Evolutionary conservation across 1,284 basidiomycete species (phyloP).

Genomic region (Tremellales sp.): DNA sequence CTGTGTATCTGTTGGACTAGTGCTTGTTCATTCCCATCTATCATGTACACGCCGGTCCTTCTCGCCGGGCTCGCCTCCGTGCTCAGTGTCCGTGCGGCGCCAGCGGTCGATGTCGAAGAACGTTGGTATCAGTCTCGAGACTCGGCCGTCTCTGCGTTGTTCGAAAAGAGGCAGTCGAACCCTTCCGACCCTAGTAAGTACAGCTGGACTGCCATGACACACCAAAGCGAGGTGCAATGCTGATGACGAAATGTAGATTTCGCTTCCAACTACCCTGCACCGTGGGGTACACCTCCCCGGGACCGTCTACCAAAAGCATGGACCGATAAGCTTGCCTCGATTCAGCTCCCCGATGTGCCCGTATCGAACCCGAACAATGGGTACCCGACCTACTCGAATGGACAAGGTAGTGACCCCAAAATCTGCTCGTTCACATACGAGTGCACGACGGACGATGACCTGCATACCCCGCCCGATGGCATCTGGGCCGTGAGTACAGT

Average conservation of each 20-base stretch:
- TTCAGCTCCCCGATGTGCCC: slow-evolving; percentile 25
- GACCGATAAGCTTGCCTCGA: slow-evolving; percentile 32
- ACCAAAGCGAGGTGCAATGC: not conserved
- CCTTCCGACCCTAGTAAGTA: slow-evolving; percentile 22
- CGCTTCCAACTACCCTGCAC: slow-evolving; percentile 30
- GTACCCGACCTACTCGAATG: slow-evolving; percentile 26
- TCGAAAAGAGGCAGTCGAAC: slow-evolving; percentile 14
- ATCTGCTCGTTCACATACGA: slow-evolving; percentile 47
- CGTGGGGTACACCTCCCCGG: slow-evolving; percentile 23
- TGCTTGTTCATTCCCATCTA: not conserved
- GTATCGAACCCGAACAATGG: slow-evolving; percentile 27
- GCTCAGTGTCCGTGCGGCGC: slow-evolving; percentile 5
- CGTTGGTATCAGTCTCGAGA: slow-evolving; percentile 24
- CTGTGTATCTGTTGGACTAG: too few species aligned
- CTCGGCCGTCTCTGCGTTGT: slow-evolving; percentile 16
- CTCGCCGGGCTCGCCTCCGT: slow-evolving; percentile 2
- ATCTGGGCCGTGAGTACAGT: slow-evolving; percentile 32
- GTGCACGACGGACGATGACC: slow-evolving; percentile 35
- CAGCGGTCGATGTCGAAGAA: slow-evolving; percentile 14
- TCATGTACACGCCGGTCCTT: not conserved
- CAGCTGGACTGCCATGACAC: not conserved
- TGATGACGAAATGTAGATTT: slow-evolving; percentile 15
- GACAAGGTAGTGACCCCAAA: slow-evolving; percentile 20
- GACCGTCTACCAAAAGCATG: slow-evolving; percentile 32
- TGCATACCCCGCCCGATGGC: slow-evolving; percentile 34